These are phyloP conservation scores for Colletotrichum abscissum DNA, from an alignment of 2,329 filamentous ascomycete species.

Conservation along the genomic window DNA sequence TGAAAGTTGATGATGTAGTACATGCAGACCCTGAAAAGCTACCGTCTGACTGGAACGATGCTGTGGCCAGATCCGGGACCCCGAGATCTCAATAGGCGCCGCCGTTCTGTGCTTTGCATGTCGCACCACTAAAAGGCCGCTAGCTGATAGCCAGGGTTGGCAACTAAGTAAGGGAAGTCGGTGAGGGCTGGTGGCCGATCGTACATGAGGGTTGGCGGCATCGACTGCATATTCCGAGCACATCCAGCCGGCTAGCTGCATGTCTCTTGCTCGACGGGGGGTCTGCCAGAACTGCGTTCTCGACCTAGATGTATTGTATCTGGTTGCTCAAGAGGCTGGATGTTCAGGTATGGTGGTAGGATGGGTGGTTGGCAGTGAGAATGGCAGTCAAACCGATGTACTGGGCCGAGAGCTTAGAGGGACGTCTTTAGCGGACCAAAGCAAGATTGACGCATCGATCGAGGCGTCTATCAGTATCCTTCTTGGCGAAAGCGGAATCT, in stretches of 20 bases:
- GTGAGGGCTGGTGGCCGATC: background rate
- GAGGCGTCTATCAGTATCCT: background rate
- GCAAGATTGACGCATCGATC: background rate
- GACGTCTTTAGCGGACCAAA: background rate
- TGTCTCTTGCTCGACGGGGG: background rate
- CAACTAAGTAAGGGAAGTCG: background rate
- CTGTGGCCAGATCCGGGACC: slow-evolving; percentile 14
- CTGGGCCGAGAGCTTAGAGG: too few species aligned
- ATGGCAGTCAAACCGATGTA: background rate
- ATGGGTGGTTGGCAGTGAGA: background rate
- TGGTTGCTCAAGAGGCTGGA: background rate
- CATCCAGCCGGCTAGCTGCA: slow-evolving; percentile 8
- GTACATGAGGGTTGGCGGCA: background rate
- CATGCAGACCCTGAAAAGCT: slow-evolving; percentile 18
- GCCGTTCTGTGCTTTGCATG: slow-evolving; percentile 1
- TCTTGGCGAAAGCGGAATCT: background rate
- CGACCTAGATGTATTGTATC: background rate
- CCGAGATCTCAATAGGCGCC: slow-evolving; percentile 8
- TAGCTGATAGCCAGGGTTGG: background rate
- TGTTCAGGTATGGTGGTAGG: background rate
- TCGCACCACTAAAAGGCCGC: background rate
- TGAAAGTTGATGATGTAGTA: background rate
- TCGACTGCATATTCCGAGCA: background rate
- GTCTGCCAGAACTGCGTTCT: background rate
- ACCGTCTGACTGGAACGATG: slow-evolving; percentile 31